Base-by-base conservation (phyloP, 345 rosid species). In the Citrus maxima region DNA sequence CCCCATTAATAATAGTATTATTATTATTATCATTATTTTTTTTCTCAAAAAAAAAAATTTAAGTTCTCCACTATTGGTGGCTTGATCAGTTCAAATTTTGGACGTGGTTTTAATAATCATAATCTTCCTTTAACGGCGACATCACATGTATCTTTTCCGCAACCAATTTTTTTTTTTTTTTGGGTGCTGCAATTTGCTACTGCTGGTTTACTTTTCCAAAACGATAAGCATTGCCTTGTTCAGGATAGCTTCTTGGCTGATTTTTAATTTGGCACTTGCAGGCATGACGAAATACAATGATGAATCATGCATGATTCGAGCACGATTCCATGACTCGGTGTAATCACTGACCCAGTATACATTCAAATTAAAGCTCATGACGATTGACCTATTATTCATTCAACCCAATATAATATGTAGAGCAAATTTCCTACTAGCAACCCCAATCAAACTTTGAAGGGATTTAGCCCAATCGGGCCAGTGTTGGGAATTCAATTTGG, bases 1-100 rank as follows among this genome's bases (percentile, higher is more conserved):
- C 28, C 21, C 9, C 2, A 13, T 37, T 56, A 56, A 2, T 24
- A 19, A 0, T 37, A 38, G 42, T 38, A 38, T 30, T 27, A 24
- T 70, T 27, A 24, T 70, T 18, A 46, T 54, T 54, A 54, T 54
- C 19, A 54, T 54, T 54, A 46, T 16, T 18, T 67, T 32, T 2
- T 10, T 64, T 64, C n/a, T 21, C 13, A 3, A 6, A 19, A 16
- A 51, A 2, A 51, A 24, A 72, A 8, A 19, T 55, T 73, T n/a
- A n/a, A 34, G 28, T 30, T 73, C 16, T 65, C 22, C 62, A 49
- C 34, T 59, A 18, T 10, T 1, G 73, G 46, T 55, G 73, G 73
- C 65, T 67, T 77, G 73, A 35, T 56, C 66, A 25, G 27, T 77
- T 67, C 79, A 77, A 76, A 65, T 30, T 77, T 54, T 67, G 62